A percentile compares a stretch with the other conserved stretches of the same genome.
Conservation (phyloP, 1,284 basidiomycete species). For the Sanguinoderma infundibulare region DNA sequence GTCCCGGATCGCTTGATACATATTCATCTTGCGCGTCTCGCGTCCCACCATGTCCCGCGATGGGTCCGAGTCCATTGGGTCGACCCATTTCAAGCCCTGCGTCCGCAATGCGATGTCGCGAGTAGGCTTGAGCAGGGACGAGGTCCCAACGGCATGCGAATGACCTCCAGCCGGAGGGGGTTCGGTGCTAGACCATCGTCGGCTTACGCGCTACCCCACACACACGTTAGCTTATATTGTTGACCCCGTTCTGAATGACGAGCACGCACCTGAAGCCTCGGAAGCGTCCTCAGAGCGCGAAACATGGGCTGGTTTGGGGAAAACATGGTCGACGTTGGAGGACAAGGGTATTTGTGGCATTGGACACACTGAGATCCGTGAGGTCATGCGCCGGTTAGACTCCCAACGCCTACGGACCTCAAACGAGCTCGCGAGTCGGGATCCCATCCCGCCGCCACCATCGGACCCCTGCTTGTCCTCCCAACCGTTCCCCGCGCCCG, state of each 20-base stretch:
- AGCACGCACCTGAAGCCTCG: constrained; percentile 21
- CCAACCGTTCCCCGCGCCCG: constrained; percentile 5
- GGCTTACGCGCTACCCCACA: constrained; percentile 19
- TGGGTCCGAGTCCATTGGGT: constrained; percentile 54
- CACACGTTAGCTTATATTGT: background rate
- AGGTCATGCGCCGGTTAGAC: constrained; percentile 16
- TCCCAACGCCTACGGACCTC: background rate
- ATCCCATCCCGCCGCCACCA: constrained; percentile 15
- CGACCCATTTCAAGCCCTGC: constrained; percentile 71
- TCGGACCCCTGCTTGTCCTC: constrained; percentile 6
- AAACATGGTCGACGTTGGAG: constrained; percentile 32
- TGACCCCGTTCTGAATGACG: background rate
- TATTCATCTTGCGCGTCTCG: constrained; percentile 90
- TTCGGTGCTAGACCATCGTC: constrained; percentile 59
- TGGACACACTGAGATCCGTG: constrained; percentile 26
- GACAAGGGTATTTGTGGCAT: constrained; percentile 16
- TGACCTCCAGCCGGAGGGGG: constrained; percentile 78
- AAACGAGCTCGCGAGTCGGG: background rate
- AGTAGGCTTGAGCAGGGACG: constrained; percentile 61
- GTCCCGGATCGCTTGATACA: constrained; percentile 89
- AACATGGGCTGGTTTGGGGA: constrained; percentile 18
- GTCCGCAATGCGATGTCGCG: constrained; percentile 75
- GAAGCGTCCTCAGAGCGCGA: constrained; percentile 21
- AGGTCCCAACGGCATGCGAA: constrained; percentile 69
- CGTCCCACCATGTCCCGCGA: constrained; percentile 64